A percentile compares a stretch with the other conserved stretches of the same genome.
These are phyloP conservation scores for Leccinellum albellum DNA, from an alignment of 768 basidiomycete species.

Conservation along the genomic window DNA sequence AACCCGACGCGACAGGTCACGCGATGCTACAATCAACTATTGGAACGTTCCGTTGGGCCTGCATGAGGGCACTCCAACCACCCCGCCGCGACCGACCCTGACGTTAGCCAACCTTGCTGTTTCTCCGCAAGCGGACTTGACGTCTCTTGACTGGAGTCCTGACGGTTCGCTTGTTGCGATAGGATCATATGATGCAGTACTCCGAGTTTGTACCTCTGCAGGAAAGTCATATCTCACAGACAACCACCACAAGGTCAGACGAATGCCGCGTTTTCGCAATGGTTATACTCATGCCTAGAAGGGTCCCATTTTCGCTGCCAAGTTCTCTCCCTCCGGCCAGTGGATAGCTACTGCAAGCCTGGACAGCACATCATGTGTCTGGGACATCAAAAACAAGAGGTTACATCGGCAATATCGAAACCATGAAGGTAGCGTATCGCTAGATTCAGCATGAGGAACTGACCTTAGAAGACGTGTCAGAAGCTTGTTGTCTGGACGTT, in stretches of 20 bases:
- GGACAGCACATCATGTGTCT: conserved; percentile 74
- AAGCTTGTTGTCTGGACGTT: conserved; percentile 77
- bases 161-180: conserved; percentile 73
- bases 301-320: conserved; percentile 78
- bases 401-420: conserved; percentile 60
- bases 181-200: conserved; percentile 70
- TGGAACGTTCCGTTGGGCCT: conserved; percentile 58
- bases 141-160: conserved; percentile 72
- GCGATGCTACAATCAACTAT: conserved; percentile 69
- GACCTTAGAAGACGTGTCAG: conserved; percentile 13
- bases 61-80: conserved; percentile 15
- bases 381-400: conserved; percentile 64
- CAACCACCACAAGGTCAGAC: conserved; percentile 59
- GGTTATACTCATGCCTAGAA: conserved; percentile 33
- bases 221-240: conserved; percentile 65
- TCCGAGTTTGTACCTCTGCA: conserved; percentile 60
- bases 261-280: neutral
- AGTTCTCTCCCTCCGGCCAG: conserved; percentile 69
- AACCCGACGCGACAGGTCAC: conserved; percentile 48
- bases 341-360: conserved; percentile 76
- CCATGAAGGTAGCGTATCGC: conserved; percentile 53
- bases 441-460: neutral
- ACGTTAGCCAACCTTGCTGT: conserved; percentile 49
- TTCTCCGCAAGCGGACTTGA: conserved; percentile 57
- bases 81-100: conserved; percentile 33